A percentile compares a stretch with the other conserved stretches of the same genome.
Evolutionary conservation across 2,329 filamentous ascomycete genomes (phyloP).

Genomic region (Arthrobotrys musiformis): DNA sequence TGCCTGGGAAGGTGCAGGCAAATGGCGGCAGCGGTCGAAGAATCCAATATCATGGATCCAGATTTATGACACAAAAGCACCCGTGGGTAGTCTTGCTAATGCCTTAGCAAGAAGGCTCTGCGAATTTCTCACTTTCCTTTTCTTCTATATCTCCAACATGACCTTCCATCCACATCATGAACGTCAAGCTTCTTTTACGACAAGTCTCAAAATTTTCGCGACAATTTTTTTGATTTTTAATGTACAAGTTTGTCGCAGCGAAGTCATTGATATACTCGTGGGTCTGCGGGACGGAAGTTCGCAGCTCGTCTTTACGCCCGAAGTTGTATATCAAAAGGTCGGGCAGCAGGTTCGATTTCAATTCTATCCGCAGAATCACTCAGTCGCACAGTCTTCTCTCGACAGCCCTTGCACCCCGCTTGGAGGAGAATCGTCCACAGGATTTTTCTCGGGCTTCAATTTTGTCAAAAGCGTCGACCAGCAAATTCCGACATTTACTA

Average conservation of each 20-base stretch:
- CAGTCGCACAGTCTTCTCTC: constrained; percentile 80
- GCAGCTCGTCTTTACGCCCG: constrained; percentile 56
- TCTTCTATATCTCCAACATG: constrained; percentile 15
- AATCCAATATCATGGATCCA: constrained; percentile 26
- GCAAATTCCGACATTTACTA: constrained; percentile 70
- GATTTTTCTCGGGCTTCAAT: constrained; percentile 74
- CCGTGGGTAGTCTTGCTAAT: neutral
- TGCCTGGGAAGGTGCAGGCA: constrained; percentile 25
- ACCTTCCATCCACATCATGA: neutral
- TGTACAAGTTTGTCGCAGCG: constrained; percentile 21
- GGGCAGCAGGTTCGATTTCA: constrained; percentile 58
- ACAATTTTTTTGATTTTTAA: constrained; percentile 16
- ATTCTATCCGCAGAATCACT: constrained; percentile 72
- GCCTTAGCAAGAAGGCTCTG: constrained; percentile 21
- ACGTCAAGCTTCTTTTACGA: constrained; percentile 1
- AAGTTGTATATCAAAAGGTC: constrained; percentile 56
- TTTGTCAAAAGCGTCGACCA: constrained; percentile 25
- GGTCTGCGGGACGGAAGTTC: constrained; percentile 30
- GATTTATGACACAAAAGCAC: constrained; percentile 37
- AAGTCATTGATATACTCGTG: constrained; percentile 46
- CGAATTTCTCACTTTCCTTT: constrained; percentile 24
- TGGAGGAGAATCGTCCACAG: constrained; percentile 60
- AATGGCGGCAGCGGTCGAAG: constrained; percentile 9
- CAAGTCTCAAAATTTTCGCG: constrained; percentile 7
- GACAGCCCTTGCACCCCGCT: constrained; percentile 76